Conservation (phyloP, 2,329 filamentous ascomycete species). For the Hirsutella rhossiliensis region DNA sequence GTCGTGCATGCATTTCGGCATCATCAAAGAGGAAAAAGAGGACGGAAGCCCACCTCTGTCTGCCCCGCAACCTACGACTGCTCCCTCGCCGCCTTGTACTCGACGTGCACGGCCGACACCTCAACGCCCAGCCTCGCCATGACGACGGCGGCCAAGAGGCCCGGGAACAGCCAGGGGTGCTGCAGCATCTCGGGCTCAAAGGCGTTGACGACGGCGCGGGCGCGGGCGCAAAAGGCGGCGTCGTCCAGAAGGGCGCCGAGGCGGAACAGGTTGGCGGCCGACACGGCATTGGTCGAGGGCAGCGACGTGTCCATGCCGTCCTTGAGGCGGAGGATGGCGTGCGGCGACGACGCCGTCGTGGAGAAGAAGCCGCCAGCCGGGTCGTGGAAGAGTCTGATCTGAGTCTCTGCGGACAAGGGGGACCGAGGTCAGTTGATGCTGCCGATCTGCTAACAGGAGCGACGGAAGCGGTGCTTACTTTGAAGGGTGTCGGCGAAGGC, state of each 20-base stretch:
- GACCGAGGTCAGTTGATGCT: not conserved
- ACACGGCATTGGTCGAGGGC: constrained; percentile 79
- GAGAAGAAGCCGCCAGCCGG: constrained; percentile 60
- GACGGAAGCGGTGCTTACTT: constrained; percentile 29
- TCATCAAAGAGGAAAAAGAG: not conserved
- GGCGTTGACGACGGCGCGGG: constrained; percentile 63
- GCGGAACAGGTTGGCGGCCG: constrained; percentile 78
- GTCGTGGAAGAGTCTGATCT: constrained; percentile 72
- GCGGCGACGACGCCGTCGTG: constrained; percentile 47
- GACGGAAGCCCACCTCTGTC: not conserved
- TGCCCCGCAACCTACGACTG: not conserved
- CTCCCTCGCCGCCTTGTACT: constrained; percentile 12
- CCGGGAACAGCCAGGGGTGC: constrained; percentile 84
- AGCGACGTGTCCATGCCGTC: constrained; percentile 90
- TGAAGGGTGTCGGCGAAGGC: constrained; percentile 76
- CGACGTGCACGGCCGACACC: constrained; percentile 13
- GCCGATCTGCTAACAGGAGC: not conserved
- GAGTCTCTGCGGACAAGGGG: constrained; percentile 38
- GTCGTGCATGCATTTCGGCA: not conserved
- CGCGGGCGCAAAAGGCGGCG: constrained; percentile 48
- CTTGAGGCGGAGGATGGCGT: constrained; percentile 77
- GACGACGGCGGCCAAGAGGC: constrained; percentile 66
- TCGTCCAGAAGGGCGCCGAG: constrained; percentile 60
- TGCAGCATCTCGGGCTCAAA: constrained; percentile 90
- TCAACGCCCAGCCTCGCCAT: constrained; percentile 58